Percentiles rank a stretch among this genome's conserved stretches.
Conservation (phyloP, 306 rosid species). For the Benincasa hispida region DNA sequence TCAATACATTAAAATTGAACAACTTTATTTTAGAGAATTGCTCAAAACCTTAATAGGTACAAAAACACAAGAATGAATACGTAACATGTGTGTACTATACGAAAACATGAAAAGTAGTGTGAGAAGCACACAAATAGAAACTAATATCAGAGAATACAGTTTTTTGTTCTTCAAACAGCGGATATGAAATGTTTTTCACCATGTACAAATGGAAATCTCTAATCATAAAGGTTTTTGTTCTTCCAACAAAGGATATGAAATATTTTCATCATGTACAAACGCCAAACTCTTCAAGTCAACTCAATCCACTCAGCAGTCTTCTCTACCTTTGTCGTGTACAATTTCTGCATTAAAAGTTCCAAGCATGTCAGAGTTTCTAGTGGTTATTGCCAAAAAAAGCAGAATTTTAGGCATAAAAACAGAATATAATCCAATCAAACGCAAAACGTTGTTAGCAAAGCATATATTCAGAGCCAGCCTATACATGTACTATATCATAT, state of each 20-base stretch:
- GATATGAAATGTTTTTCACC: neutral
- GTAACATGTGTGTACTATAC: neutral
- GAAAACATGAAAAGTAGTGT: neutral
- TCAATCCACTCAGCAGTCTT: neutral
- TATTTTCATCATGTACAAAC: neutral
- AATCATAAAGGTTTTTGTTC: no score
- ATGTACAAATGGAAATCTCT: neutral
- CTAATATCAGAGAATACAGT: no score
- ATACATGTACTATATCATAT: neutral
- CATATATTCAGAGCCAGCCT: neutral
- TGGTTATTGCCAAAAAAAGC: neutral
- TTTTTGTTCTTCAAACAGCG: neutral
- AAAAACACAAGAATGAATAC: neutral
- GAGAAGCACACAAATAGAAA: neutral
- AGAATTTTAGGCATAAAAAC: neutral
- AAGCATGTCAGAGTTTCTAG: neutral
- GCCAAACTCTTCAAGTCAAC: neutral
- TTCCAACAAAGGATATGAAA: neutral
- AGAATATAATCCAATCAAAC: neutral
- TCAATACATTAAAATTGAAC: neutral
- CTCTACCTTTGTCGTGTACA: neutral
- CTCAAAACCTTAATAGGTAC: neutral
- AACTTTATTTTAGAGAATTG: neutral
- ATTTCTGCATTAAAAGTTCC: slow-evolving; percentile 12
- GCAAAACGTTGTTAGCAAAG: neutral